These are phyloP conservation scores for Talaromyces sp. DNA, from an alignment of 2,329 filamentous ascomycete species.

Conservation along the genomic window DNA sequence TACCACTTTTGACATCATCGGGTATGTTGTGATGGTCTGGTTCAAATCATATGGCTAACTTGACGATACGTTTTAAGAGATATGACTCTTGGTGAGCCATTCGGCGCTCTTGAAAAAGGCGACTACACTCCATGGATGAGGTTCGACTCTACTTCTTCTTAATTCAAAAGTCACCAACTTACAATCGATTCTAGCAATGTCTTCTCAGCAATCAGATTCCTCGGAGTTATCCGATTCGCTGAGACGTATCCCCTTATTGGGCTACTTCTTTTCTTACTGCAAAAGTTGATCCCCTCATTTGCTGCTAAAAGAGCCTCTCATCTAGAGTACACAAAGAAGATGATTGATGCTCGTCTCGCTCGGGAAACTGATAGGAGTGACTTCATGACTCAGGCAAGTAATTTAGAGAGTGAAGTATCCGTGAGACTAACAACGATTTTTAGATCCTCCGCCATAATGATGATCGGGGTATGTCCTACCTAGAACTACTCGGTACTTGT, in stretches of 20 bases:
- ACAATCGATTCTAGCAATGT: constrained; percentile 16
- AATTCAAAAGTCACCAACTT: neutral
- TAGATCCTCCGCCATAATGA: constrained; percentile 11
- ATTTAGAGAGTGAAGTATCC: neutral
- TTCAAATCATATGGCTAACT: neutral
- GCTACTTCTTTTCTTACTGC: neutral
- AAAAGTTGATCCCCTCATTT: constrained; percentile 1
- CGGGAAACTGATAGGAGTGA: constrained; percentile 20
- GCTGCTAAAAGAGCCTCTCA: constrained; percentile 9
- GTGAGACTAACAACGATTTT: neutral
- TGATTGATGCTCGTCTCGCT: constrained; percentile 12
- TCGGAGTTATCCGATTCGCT: constrained; percentile 9
- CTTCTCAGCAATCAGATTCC: constrained; percentile 14
- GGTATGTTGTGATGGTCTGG: constrained; percentile 17
- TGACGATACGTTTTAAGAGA: constrained; percentile 22
- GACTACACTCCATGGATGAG: constrained; percentile 13
- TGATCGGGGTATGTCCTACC: constrained; percentile 6
- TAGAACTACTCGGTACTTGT: constrained; percentile 8
- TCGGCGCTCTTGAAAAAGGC: constrained; percentile 23
- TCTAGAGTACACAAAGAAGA: constrained; percentile 17
- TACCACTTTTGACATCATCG: constrained; percentile 42
- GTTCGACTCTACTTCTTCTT: neutral
- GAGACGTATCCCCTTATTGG: neutral
- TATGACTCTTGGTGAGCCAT: constrained; percentile 40
- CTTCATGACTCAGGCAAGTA: constrained; percentile 9